Conservation (phyloP, 345 rosid genomes). For the Dipteronia sinensis region DNA sequence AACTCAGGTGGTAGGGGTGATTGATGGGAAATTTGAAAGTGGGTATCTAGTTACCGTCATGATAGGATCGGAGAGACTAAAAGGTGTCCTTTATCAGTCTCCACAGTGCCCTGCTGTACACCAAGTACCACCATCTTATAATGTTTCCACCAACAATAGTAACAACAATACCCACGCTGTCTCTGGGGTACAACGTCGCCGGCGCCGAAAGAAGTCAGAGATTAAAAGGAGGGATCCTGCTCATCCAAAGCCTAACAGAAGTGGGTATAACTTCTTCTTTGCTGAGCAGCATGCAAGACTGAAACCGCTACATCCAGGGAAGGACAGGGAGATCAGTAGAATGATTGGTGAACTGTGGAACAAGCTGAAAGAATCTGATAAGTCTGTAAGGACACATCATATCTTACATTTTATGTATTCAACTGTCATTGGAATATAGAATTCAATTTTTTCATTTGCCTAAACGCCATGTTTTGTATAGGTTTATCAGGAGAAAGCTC, state of each 20-base stretch:
- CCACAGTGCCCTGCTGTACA: slow-evolving; percentile 37
- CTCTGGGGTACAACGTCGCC: slow-evolving; percentile 61
- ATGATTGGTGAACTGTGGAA: slow-evolving; percentile 97
- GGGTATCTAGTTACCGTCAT: slow-evolving; percentile 88
- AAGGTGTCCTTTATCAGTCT: slow-evolving; percentile 79
- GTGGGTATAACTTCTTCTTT: slow-evolving; percentile 95
- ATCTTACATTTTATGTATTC: background rate
- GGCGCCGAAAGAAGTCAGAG: slow-evolving; percentile 87
- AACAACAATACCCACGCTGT: slow-evolving; percentile 28
- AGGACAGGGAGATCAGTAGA: slow-evolving; percentile 87
- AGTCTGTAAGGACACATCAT: slow-evolving; percentile 46
- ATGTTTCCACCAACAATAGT: slow-evolving; percentile 30
- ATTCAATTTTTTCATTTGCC: background rate
- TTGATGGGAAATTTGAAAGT: slow-evolving; percentile 88
- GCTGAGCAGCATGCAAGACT: slow-evolving; percentile 93
- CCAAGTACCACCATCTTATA: slow-evolving; percentile 34
- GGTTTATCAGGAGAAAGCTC: slow-evolving; percentile 84
- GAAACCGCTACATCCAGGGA: slow-evolving; percentile 92
- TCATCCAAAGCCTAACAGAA: slow-evolving; percentile 93
- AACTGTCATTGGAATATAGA: background rate
- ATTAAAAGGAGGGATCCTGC: slow-evolving; percentile 91
- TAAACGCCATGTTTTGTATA: slow-evolving; percentile 21
- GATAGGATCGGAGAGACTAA: slow-evolving; percentile 74
- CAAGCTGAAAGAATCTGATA: slow-evolving; percentile 63
- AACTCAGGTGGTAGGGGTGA: slow-evolving; percentile 69